Conservation (phyloP, 2,329 filamentous ascomycete genomes). For the Diplocarpon mali region DNA sequence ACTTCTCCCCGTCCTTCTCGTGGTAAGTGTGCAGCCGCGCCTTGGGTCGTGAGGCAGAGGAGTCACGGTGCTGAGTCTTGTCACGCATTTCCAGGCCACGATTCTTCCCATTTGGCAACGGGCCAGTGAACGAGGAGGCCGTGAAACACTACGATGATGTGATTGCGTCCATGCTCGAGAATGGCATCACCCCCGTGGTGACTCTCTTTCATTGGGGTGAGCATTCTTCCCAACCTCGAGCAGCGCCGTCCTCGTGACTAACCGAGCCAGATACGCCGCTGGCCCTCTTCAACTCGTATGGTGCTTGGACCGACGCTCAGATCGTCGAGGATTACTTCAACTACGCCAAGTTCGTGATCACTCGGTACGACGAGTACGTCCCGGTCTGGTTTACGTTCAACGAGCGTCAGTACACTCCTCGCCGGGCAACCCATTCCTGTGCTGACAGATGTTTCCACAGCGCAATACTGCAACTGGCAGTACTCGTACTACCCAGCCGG, state of each 20-base stretch:
- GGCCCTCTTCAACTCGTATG: constrained; percentile 32
- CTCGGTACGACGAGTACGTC: constrained; percentile 40
- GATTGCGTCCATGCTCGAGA: constrained; percentile 37
- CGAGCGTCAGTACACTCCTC: constrained; percentile 31
- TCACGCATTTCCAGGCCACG: constrained; percentile 24
- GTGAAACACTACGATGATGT: constrained; percentile 44
- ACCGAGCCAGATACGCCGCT: constrained; percentile 18
- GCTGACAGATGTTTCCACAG: constrained; percentile 2
- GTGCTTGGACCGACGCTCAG: constrained; percentile 34
- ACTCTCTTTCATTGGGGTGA: constrained; percentile 35
- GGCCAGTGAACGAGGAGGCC: constrained; percentile 39
- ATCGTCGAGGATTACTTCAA: constrained; percentile 41
- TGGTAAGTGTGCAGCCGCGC: no score
- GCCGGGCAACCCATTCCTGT: not conserved
- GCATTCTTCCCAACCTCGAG: not conserved
- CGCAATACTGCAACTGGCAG: constrained; percentile 38
- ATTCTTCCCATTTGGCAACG: constrained; percentile 40
- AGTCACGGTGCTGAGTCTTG: not conserved
- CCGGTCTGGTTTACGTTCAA: constrained; percentile 45
- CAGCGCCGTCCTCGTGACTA: not conserved
- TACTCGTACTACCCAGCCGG: constrained; percentile 34
- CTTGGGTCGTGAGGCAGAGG: no score
- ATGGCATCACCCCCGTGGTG: constrained; percentile 38
- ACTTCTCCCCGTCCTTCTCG: constrained; percentile 32
- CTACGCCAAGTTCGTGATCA: constrained; percentile 41